Conservation (phyloP, 345 rosid species). For the Raphanus raphanistrum region DNA sequence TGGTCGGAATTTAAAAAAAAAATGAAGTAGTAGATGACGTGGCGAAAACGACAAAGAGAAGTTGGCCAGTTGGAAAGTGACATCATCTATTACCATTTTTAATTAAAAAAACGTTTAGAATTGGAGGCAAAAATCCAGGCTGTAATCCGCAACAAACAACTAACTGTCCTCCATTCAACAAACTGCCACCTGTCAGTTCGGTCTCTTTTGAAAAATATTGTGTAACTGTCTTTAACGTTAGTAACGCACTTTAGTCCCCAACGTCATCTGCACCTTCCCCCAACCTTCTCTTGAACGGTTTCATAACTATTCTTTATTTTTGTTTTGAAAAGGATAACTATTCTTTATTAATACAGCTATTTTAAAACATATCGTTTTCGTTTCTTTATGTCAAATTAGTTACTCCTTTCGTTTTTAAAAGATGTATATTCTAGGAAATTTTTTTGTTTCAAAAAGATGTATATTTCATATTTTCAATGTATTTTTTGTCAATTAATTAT, state of each 20-base stretch:
- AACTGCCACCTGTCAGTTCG: conserved; percentile 42
- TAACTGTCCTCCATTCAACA: conserved; percentile 33
- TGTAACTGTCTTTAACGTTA: conserved; percentile 37
- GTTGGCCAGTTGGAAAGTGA: conserved; percentile 69
- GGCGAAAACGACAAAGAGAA: conserved; percentile 58
- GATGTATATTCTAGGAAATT: too few relatives aligned
- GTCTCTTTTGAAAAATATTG: neutral
- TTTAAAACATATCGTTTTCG: neutral
- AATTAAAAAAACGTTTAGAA: neutral
- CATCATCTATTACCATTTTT: conserved; percentile 40
- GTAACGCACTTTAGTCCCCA: conserved; percentile 18
- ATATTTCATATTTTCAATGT: too few relatives aligned
- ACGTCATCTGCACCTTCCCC: conserved; percentile 42
- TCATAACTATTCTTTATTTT: conserved; percentile 10
- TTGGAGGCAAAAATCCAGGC: conserved; percentile 44
- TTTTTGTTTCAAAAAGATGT: too few relatives aligned
- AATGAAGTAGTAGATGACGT: conserved; percentile 54
- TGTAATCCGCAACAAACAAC: conserved; percentile 47
- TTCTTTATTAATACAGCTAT: neutral
- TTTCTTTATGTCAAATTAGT: conserved; percentile 15
- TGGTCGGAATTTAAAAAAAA: conserved; percentile 1
- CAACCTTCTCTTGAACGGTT: conserved; percentile 36
- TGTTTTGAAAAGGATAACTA: neutral
- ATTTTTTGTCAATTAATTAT: too few relatives aligned
- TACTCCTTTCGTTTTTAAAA: too few relatives aligned